Evolutionary conservation across 2,329 filamentous ascomycete genomes (phyloP).

Genomic region (Fusarium sp.): DNA sequence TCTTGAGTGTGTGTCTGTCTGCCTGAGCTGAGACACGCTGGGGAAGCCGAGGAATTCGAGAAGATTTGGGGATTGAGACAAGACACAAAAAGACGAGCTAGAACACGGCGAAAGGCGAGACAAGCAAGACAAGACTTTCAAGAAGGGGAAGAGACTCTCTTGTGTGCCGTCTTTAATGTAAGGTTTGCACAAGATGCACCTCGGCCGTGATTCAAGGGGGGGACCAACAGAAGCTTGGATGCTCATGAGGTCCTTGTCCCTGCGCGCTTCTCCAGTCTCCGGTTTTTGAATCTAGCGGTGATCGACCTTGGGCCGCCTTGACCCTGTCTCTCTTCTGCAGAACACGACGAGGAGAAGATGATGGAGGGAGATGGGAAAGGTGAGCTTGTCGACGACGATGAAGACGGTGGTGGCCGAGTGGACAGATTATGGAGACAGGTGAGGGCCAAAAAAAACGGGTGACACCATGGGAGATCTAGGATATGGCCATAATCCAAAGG

Average conservation of each 20-base stretch:
- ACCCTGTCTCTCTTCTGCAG: constrained; percentile 23
- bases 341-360: background rate
- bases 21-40: constrained; percentile 15
- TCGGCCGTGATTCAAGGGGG: constrained; percentile 16
- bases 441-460: background rate
- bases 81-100: constrained; percentile 1
- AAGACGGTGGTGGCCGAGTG: constrained; percentile 11
- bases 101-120: background rate
- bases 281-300: constrained; percentile 37
- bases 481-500: background rate
- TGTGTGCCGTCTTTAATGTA: background rate
- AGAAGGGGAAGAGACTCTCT: background rate
- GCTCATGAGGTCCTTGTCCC: constrained; percentile 28
- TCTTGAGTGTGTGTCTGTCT: background rate
- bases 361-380: constrained; percentile 3
- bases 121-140: background rate
- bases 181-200: constrained; percentile 4
- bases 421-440: background rate
- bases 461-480: background rate
- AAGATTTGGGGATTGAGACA: constrained; percentile 1
- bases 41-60: constrained; percentile 15
- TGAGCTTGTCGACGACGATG: constrained; percentile 9
- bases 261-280: constrained; percentile 31
- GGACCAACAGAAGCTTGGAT: constrained; percentile 33
- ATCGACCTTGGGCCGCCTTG: constrained; percentile 33